Conservation (phyloP, 2,329 filamentous ascomycete genomes). For the Pseudogymnoascus sp. region DNA sequence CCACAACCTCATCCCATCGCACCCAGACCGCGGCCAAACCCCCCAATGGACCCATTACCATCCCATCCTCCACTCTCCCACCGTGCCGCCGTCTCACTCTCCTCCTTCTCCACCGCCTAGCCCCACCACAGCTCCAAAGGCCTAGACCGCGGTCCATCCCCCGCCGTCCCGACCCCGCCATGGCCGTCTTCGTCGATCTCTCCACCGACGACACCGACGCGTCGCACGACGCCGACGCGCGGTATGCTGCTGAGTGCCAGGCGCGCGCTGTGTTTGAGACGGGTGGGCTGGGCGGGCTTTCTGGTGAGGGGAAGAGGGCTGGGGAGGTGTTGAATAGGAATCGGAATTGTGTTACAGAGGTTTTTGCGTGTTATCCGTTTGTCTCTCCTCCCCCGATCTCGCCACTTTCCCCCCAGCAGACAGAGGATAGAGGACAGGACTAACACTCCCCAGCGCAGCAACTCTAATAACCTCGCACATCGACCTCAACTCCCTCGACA, state of each 20-base stretch:
- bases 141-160: not conserved
- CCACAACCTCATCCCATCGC: not conserved
- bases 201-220: not conserved
- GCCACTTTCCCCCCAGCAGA: not conserved
- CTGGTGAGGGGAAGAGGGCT: not conserved
- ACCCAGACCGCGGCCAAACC: not conserved
- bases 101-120: not conserved
- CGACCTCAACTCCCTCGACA: slow-evolving; percentile 80
- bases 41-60: not conserved
- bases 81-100: not conserved
- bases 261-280: not conserved
- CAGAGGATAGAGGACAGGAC: not conserved
- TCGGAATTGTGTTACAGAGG: not conserved
- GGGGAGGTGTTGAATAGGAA: not conserved
- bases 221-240: not conserved
- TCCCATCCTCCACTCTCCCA: not conserved
- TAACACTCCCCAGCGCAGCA: not conserved
- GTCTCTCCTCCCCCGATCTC: not conserved
- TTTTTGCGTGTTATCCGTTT: not conserved
- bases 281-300: not conserved
- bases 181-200: not conserved
- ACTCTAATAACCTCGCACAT: slow-evolving; percentile 57
- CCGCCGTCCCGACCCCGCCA: not conserved
- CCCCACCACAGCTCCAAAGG: not conserved
- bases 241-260: not conserved